phyloP scores from a whole-genome alignment of 2,329 filamentous ascomycete species.

The Botrytis elliptica region DNA sequence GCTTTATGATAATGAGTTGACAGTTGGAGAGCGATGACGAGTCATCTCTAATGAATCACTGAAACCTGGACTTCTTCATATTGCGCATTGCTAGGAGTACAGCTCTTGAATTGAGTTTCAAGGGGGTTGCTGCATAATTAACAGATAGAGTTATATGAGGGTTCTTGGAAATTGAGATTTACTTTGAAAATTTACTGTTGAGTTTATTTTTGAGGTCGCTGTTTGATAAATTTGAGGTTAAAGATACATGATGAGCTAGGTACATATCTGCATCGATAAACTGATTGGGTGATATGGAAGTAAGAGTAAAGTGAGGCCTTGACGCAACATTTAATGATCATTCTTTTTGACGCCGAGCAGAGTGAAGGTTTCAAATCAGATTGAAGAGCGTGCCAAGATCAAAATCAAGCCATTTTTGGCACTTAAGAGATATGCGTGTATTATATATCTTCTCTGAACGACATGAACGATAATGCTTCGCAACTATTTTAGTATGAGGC shows the following conservation, averaged over 20 bases:
- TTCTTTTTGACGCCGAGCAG: background rate
- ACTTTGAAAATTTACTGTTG: background rate
- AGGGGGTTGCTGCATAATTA: background rate
- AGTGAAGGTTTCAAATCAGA: background rate
- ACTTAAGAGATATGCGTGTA: too few relatives aligned
- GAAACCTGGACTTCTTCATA: too few relatives aligned
- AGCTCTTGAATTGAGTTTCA: background rate
- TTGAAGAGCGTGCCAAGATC: too few relatives aligned
- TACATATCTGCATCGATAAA: background rate
- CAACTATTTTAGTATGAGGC: background rate
- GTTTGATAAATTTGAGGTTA: background rate
- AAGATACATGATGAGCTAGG: background rate
- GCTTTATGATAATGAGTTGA: too few relatives aligned
- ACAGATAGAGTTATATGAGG: background rate
- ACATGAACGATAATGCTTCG: background rate
- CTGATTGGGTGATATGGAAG: background rate
- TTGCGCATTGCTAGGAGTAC: background rate
- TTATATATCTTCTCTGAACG: background rate
- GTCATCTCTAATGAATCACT: too few relatives aligned
- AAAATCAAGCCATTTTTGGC: background rate
- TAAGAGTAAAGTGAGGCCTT: background rate
- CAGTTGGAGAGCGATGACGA: too few relatives aligned
- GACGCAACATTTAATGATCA: background rate
- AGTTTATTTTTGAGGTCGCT: fast-evolving
- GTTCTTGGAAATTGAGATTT: background rate